Conservation (phyloP, 1,284 basidiomycete species). For the Ganoderma meredithae region DNA sequence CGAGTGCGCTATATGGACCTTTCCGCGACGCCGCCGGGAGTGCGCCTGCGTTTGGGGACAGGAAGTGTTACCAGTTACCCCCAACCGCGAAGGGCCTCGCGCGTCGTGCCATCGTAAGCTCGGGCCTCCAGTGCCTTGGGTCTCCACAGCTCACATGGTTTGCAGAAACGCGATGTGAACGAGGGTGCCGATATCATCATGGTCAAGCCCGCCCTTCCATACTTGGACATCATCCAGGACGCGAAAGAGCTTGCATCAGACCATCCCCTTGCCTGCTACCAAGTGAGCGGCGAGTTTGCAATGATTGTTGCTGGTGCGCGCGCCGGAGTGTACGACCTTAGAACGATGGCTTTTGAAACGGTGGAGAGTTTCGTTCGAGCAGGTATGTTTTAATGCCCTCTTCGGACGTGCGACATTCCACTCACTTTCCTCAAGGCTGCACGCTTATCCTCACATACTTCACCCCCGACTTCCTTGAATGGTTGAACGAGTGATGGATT, state of each 20-base stretch:
- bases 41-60: conserved; percentile 92
- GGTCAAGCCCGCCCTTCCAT: conserved; percentile 97
- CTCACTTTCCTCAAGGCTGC: conserved; percentile 61
- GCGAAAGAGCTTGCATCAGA: conserved; percentile 85
- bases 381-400: conserved; percentile 56
- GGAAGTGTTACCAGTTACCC: conserved; percentile 98
- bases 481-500: conserved; percentile 66
- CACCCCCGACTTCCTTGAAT: conserved; percentile 94
- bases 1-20: conserved; percentile 95
- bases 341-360: conserved; percentile 93
- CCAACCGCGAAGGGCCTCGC: conserved; percentile 91
- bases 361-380: conserved; percentile 91
- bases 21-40: conserved; percentile 99
- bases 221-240: conserved; percentile 95
- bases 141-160: background rate
- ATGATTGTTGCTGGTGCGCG: conserved; percentile 95
- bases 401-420: background rate
- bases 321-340: conserved; percentile 93
- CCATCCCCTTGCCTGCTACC: conserved; percentile 94
- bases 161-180: conserved; percentile 79
- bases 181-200: conserved; percentile 99
- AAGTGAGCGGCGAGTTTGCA: conserved; percentile 96
- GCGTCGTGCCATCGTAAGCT: conserved; percentile 87
- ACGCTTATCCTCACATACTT: conserved; percentile 94
- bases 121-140: background rate